Evolutionary conservation across 352 stramenopile genomes (phyloP).

Genomic region (Pythium folliculosum): DNA sequence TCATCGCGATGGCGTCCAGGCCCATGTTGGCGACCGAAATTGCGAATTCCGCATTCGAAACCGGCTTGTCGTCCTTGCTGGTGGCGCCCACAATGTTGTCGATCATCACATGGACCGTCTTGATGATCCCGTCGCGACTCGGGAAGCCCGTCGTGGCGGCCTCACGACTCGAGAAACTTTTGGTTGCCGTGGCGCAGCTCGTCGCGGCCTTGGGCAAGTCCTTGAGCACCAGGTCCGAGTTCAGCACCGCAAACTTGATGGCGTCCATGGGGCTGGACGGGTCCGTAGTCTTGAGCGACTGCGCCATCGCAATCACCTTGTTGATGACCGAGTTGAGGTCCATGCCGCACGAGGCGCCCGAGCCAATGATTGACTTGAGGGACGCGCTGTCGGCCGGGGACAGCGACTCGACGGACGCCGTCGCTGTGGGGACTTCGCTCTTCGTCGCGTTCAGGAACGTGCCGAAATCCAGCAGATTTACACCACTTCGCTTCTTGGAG

Average conservation of each 20-base stretch:
- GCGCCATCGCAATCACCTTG: conserved; percentile 42
- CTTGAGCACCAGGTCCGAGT: conserved; percentile 43
- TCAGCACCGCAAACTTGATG: conserved; percentile 43
- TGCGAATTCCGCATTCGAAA: conserved; percentile 40
- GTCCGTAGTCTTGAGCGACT: conserved; percentile 36
- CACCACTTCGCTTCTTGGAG: conserved; percentile 29
- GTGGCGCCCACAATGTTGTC: conserved; percentile 48
- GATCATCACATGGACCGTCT: conserved; percentile 51
- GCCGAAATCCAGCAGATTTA: conserved; percentile 20
- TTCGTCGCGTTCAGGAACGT: conserved; percentile 23
- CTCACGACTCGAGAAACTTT: conserved; percentile 37
- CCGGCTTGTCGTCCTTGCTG: conserved; percentile 40
- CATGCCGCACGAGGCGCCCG: conserved; percentile 41
- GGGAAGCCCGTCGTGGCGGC: conserved; percentile 19
- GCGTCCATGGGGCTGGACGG: conserved; percentile 33
- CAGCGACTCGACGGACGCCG: conserved; percentile 14
- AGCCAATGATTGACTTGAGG: conserved; percentile 41
- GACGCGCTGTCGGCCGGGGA: conserved; percentile 33
- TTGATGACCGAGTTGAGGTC: conserved; percentile 52
- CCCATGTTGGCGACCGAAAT: conserved; percentile 47
- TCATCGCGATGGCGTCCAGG: conserved; percentile 45
- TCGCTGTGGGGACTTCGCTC: not conserved
- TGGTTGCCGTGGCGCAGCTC: conserved; percentile 32
- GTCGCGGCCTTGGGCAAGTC: conserved; percentile 47
- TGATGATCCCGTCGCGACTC: conserved; percentile 39